Conservation (phyloP, 1,139 yeast genomes). For the Pichia sp. region DNA sequence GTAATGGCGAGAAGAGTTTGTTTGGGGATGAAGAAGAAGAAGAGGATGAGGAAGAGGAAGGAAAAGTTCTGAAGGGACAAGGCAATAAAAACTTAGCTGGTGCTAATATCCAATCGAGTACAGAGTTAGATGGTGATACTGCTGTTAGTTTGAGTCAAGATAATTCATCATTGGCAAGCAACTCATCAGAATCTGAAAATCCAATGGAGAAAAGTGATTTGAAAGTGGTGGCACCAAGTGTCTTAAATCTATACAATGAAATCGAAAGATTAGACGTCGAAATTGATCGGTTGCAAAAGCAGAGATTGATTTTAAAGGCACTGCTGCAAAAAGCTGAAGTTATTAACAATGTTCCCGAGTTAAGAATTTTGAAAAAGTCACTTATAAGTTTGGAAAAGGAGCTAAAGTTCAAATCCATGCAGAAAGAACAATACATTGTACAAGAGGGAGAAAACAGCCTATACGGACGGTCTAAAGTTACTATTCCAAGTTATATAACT, state of each 20-base stretch:
- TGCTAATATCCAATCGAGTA: not conserved
- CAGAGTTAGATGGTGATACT: not conserved
- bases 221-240: slow-evolving; percentile 62
- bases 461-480: slow-evolving; percentile 62
- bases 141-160: not conserved
- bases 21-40: slow-evolving; percentile 21
- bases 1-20: slow-evolving; percentile 28
- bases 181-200: not conserved
- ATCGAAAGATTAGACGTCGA: slow-evolving; percentile 53
- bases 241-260: slow-evolving; percentile 62
- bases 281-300: slow-evolving; percentile 59
- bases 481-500: slow-evolving; percentile 63
- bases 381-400: slow-evolving; percentile 63
- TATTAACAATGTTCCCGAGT: slow-evolving; percentile 67
- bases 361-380: slow-evolving; percentile 65
- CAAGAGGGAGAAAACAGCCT: slow-evolving; percentile 80
- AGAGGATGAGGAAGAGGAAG: not conserved
- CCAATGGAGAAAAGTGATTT: slow-evolving; percentile 19
- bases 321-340: slow-evolving; percentile 75
- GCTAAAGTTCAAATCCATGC: slow-evolving; percentile 63
- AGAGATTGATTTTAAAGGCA: slow-evolving; percentile 59
- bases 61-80: slow-evolving; percentile 5
- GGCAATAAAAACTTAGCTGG: slow-evolving; percentile 1
- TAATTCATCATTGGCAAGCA: not conserved
- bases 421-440: slow-evolving; percentile 74